Evolutionary conservation across 768 basidiomycete species (phyloP), one percentile per base, ranked within the genome.

Genomic region (Dictyophora rubrovolvata): DNA sequence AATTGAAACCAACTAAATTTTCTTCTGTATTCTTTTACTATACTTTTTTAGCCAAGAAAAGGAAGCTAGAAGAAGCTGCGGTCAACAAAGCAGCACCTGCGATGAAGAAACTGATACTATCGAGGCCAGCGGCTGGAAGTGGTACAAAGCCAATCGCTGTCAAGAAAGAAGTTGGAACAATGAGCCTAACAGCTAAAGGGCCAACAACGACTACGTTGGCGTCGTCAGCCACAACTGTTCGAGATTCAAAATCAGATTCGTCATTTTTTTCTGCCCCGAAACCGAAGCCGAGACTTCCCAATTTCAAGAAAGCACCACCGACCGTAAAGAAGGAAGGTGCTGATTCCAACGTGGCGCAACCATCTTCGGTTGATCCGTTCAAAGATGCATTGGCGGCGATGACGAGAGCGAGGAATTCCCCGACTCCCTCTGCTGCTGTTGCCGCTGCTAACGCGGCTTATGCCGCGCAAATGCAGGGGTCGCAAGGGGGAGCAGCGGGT

Each of bases 251-350:
- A 73, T 84, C 87, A 12, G 90, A 92, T 70, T 86, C 85, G 51
- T 89, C 87, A 1, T 92, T 93, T 71, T 93, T 93, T 71, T 91
- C 89, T 56, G 85, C 86, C 46, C 87, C 89, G 5, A 92, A 91
- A 68, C 81, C 85, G 18, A 91, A 90, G 66, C 81, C 86, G 33
- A 89, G 87, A 70, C 74, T 93, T 20, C 90, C 90, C 11, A 89
- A 80, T 57, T 93, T 93, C 77, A 91, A 86, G 74, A 93, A 92
- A 70, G 86, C 62, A 5, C 59, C 65, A 5, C 51, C 71, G 9
- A 69, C 65, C 56, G 66, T 67, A 54, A 79, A 78, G 65, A 81
- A 83, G 73, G 77, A 74, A 65, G 84, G 82, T 57, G 70, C 72
- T 7, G 80, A 80, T 62, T 58, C 64, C 46, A 86, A 86, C 67